These are phyloP conservation scores for Selenicereus undatus DNA, from an alignment of 148 eudicot genomes.

Conservation along the genomic window DNA sequence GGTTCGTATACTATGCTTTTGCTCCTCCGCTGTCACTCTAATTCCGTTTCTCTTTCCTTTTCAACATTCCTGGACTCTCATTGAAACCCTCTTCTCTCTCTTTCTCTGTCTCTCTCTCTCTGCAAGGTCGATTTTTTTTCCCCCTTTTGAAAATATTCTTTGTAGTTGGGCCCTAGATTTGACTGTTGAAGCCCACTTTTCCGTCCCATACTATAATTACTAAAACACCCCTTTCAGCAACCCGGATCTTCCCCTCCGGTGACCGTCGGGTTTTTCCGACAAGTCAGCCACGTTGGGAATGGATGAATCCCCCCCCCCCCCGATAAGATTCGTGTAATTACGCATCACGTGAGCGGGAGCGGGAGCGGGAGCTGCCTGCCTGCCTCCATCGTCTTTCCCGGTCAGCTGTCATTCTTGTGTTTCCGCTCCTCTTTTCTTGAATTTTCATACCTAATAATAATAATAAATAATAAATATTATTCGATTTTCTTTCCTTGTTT, in stretches of 20 bases:
- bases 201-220: slow-evolving; percentile 4
- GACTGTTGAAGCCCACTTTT: neutral
- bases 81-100: neutral
- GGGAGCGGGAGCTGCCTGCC: neutral
- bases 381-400: slow-evolving; percentile 17
- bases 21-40: neutral
- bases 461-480: neutral
- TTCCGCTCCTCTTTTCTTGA: neutral
- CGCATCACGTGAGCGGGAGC: slow-evolving; percentile 4
- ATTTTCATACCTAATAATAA: neutral
- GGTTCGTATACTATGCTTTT: slow-evolving; percentile 12
- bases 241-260: slow-evolving; percentile 17
- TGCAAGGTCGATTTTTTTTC: neutral
- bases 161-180: neutral
- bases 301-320: neutral
- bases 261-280: neutral
- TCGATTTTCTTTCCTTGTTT: neutral
- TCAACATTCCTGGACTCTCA: neutral
- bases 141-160: neutral
- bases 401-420: slow-evolving; percentile 39
- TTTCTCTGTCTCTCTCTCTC: slow-evolving; percentile 2
- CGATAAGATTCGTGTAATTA: neutral
- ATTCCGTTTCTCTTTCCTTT: neutral
- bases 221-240: slow-evolving; percentile 10
- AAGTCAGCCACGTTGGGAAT: neutral